A percentile compares a stretch with the other conserved stretches of the same genome.
Evolutionary conservation across 139 green algal species (phyloP).

Genomic region (Deuterostichococcus epilithicus): DNA sequence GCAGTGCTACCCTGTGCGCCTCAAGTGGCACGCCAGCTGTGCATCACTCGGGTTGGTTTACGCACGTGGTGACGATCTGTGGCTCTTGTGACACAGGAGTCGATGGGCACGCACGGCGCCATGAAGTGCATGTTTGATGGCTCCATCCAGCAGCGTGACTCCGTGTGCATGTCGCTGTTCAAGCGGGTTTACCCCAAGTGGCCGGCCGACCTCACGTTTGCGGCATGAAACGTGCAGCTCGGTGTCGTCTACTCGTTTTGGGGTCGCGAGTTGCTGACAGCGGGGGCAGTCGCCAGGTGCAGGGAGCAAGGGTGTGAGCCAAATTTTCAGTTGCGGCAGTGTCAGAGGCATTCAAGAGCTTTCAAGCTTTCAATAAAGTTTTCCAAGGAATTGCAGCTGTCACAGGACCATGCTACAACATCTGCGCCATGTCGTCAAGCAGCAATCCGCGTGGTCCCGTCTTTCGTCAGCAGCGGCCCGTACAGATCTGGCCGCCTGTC

Average conservation of each 20-base stretch:
- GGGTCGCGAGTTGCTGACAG: no score
- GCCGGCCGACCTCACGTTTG: constrained; percentile 53
- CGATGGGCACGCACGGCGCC: constrained; percentile 89
- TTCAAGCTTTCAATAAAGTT: no score
- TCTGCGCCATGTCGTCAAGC: no score
- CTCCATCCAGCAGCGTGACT: constrained; percentile 85
- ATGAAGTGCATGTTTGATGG: constrained; percentile 96
- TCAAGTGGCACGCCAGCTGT: not conserved
- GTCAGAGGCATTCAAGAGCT: no score
- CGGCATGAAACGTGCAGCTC: no score
- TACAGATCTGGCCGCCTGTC: constrained; percentile 79
- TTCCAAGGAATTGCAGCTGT: no score
- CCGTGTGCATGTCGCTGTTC: constrained; percentile 93
- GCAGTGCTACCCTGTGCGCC: not conserved
- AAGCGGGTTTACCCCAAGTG: constrained; percentile 93
- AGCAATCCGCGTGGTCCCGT: constrained; percentile 28
- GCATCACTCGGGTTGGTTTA: not conserved
- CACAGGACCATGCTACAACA: no score
- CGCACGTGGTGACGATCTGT: no score
- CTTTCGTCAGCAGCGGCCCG: constrained; percentile 44
- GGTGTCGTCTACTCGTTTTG: no score
- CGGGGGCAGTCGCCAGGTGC: no score
- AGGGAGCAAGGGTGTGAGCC: no score
- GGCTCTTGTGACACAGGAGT: constrained; percentile 48
- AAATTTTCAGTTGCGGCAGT: no score